These are phyloP conservation scores for Bryopsis sp. DNA, from an alignment of 139 green algal genomes.

Conservation along the genomic window DNA sequence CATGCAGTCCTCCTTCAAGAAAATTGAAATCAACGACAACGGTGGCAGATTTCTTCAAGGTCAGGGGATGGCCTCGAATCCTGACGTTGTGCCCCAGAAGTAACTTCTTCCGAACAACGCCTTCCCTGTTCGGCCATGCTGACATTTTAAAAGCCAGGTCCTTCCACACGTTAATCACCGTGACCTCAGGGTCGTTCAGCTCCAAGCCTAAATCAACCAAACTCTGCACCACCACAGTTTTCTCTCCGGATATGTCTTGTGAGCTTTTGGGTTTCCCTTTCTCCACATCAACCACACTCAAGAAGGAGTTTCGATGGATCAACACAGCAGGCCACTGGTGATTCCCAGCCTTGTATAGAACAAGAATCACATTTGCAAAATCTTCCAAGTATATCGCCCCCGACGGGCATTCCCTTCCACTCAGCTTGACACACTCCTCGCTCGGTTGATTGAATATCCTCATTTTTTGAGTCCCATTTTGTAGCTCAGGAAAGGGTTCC, in stretches of 20 bases:
- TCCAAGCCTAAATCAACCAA: not conserved
- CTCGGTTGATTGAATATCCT: not conserved
- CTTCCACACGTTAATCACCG: not conserved
- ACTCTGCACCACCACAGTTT: not conserved
- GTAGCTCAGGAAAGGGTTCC: too few relatives aligned
- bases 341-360: not conserved
- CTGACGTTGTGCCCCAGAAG: not conserved
- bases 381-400: not conserved
- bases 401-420: not conserved
- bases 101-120: not conserved
- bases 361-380: not conserved
- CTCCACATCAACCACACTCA: not conserved
- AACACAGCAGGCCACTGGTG: not conserved
- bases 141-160: not conserved
- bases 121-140: not conserved
- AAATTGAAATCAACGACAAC: not conserved
- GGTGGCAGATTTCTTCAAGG: not conserved
- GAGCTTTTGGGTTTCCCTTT: not conserved
- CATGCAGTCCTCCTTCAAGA: not conserved
- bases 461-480: not conserved
- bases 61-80: not conserved
- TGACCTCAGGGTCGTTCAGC: not conserved
- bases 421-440: too few relatives aligned
- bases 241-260: not conserved
- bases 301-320: not conserved